Base-by-base conservation (phyloP, 306 rosid genomes). In the Begonia fuchsioides region DNA sequence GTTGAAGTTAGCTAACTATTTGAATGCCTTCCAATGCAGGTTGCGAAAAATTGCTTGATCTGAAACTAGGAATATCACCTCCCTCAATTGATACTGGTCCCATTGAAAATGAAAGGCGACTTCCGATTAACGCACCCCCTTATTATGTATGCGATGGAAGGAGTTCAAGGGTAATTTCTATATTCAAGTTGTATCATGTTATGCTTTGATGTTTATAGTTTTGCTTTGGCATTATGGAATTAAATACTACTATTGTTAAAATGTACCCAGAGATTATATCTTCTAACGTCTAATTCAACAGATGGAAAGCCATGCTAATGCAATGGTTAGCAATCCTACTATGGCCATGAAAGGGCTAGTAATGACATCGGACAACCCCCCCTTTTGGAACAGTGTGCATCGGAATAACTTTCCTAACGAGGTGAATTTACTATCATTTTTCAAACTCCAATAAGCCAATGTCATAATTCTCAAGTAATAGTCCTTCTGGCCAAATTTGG, bases 31-130 rank as follows among this genome's bases (percentile, higher is more conserved):
- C 59, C 17, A 41, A 51, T 56, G 55, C 72, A 90, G 98, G 75
- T 67, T 72, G 72, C 43, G 52, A 53, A 63, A 77, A 68, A 72
- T 66, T 75, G 71, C 98, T 92, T 68, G 98, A 92, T 69, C 87
- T 92, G 65, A 85, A 82, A 68, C 63, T 92, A 74, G 96, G 93
- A 53, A 85, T 92, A 18, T 83, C 87, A 3, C 76, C 78, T 61
- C 75, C 87, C 44, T 67, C 75, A 54, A 46, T 65, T 47, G 81
- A 79, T 49, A 64, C 48, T 17, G 55, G 53, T 57, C 67, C 60
- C 49, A 80, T 71, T 65, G 87, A 77, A 55, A 72, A 40, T 43
- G 63, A 60, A 59, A 79, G 75, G 47, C 59, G 41, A 55, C 74
- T 66, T 62, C 94, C 70, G 57, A 71, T 73, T 69, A 79, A 63